Evolutionary conservation across 495 filamentous ascomycete species (phyloP).

Genomic region (Penicillium coprophilum): DNA sequence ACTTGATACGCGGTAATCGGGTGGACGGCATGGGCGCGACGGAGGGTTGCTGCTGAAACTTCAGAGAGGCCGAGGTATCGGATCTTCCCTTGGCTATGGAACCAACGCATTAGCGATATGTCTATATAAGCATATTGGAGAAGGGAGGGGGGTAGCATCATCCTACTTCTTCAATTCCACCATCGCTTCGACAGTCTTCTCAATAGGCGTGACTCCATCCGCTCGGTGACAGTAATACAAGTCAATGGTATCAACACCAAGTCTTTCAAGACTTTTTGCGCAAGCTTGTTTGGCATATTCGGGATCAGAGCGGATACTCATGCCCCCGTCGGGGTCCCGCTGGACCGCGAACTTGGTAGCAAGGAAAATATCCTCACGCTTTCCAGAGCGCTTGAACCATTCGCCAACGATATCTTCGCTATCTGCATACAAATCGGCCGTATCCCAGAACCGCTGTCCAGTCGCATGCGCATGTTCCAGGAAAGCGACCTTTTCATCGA

Average conservation of each 20-base stretch:
- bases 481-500: conserved; percentile 33
- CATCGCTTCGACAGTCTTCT: conserved; percentile 64
- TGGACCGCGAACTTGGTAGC: conserved; percentile 54
- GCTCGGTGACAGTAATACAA: conserved; percentile 55
- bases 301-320: conserved; percentile 45
- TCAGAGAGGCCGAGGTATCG: conserved; percentile 57
- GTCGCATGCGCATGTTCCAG: conserved; percentile 52
- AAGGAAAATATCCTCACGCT: conserved; percentile 58
- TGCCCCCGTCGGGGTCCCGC: conserved; percentile 15
- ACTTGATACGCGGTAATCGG: conserved; percentile 61
- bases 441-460: conserved; percentile 61
- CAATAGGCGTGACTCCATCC: conserved; percentile 46
- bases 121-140: no score
- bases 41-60: conserved; percentile 53
- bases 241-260: conserved; percentile 57
- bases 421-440: conserved; percentile 49
- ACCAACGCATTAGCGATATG: background rate
- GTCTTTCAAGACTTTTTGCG: conserved; percentile 51
- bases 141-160: no score
- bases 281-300: conserved; percentile 53
- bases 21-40: conserved; percentile 60
- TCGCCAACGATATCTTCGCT: conserved; percentile 52
- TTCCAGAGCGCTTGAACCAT: conserved; percentile 57
- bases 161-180: conserved; percentile 49
- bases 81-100: conserved; percentile 54